A percentile compares a stretch with the other conserved stretches of the same genome.
These are phyloP conservation scores for Aspergillus floridensis DNA, from an alignment of 2,329 filamentous ascomycete genomes.

Conservation along the genomic window DNA sequence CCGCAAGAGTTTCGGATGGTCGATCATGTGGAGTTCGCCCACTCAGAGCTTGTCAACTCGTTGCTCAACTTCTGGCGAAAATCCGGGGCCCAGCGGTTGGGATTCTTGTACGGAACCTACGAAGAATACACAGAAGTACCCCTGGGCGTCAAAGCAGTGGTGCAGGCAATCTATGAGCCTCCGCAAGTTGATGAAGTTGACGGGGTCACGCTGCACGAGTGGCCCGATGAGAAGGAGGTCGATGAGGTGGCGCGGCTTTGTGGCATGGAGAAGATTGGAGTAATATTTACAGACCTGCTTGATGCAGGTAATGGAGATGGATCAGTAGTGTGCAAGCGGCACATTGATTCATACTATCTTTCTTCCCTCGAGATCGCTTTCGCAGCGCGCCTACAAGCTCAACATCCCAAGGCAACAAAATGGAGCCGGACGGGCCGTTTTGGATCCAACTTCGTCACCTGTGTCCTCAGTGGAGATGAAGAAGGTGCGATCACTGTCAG, in stretches of 20 bases:
- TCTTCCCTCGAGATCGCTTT: constrained; percentile 91
- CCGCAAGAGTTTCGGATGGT: constrained; percentile 95
- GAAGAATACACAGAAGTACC: constrained; percentile 90
- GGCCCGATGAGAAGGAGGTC: constrained; percentile 79
- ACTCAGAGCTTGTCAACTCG: constrained; percentile 78
- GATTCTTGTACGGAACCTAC: constrained; percentile 88
- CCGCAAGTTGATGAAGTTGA: constrained; percentile 87
- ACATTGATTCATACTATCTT: constrained; percentile 91
- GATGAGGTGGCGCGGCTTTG: constrained; percentile 78
- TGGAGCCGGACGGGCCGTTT: constrained; percentile 96
- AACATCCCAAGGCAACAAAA: constrained; percentile 85
- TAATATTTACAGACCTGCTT: constrained; percentile 91
- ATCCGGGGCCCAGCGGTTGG: constrained; percentile 78
- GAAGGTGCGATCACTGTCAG: constrained; percentile 83
- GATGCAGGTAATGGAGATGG: constrained; percentile 80
- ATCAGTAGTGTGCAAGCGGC: constrained; percentile 88
- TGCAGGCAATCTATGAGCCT: constrained; percentile 95
- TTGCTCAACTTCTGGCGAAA: constrained; percentile 89
- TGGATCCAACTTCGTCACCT: constrained; percentile 96
- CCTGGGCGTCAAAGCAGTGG: constrained; percentile 88
- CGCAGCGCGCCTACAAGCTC: constrained; percentile 80
- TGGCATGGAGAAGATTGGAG: constrained; percentile 81
- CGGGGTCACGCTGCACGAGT: constrained; percentile 78
- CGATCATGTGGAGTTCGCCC: constrained; percentile 94
- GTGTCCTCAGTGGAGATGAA: constrained; percentile 90